Percentiles rank a stretch among this genome's conserved stretches.
Conservation (phyloP, 1,284 basidiomycete species). For the Malassezia sympodialis region DNA sequence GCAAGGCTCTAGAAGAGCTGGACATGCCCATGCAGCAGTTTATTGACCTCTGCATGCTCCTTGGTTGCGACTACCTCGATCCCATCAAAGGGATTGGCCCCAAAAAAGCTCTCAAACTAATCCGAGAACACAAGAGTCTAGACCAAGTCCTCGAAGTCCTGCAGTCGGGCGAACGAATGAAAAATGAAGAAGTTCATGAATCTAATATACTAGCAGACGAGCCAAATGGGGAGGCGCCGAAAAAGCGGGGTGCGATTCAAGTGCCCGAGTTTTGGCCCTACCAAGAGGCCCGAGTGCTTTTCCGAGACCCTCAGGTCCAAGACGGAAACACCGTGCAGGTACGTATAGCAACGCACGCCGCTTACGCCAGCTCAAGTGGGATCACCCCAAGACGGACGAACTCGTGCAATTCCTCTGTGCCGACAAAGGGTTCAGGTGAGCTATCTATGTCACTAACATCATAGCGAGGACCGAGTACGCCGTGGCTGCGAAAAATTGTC, state of each 20-base stretch:
- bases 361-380: slow-evolving; percentile 72
- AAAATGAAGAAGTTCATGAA: slow-evolving; percentile 41
- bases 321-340: slow-evolving; percentile 81
- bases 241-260: slow-evolving; percentile 48
- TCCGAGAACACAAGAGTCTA: slow-evolving; percentile 75
- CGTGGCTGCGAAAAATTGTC: slow-evolving; percentile 86
- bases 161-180: slow-evolving; percentile 55
- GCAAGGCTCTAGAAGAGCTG: slow-evolving; percentile 73
- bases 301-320: slow-evolving; percentile 75
- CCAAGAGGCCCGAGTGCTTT: slow-evolving; percentile 84
- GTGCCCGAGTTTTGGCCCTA: slow-evolving; percentile 93
- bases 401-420: slow-evolving; percentile 85
- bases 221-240: slow-evolving; percentile 16
- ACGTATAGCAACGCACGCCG: slow-evolving; percentile 21
- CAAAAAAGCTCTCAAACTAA: slow-evolving; percentile 86
- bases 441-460: slow-evolving; percentile 13
- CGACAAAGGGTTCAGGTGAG: slow-evolving; percentile 93
- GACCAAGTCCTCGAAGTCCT: slow-evolving; percentile 70
- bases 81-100: slow-evolving; percentile 90
- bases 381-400: slow-evolving; percentile 80
- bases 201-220: slow-evolving; percentile 12
- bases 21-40: slow-evolving; percentile 89
- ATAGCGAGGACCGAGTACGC: slow-evolving; percentile 86
- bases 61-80: slow-evolving; percentile 96
- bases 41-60: slow-evolving; percentile 88